Percentiles rank a stretch among this genome's conserved stretches.
Evolutionary conservation across 176 grass and related monocot genomes (phyloP).

Genomic region (Themeda triandra): DNA sequence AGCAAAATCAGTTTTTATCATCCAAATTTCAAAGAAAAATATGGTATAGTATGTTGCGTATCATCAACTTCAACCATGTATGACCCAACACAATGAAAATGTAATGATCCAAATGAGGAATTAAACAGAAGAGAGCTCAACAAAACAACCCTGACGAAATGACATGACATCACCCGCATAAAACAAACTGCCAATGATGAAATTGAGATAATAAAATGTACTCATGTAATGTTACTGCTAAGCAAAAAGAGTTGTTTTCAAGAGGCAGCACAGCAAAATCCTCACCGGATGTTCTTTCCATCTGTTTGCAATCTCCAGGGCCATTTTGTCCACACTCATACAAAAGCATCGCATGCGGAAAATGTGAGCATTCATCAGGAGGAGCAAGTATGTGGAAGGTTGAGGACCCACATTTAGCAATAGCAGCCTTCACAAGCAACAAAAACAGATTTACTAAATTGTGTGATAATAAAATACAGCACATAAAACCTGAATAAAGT

Average conservation of each 20-base stretch:
- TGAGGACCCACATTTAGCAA: constrained; percentile 25
- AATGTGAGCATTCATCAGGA: constrained; percentile 22
- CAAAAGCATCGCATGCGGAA: constrained; percentile 55
- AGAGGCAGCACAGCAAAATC: constrained; percentile 5
- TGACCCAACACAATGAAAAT: not conserved
- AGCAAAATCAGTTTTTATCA: constrained; percentile 5
- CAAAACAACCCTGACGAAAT: not conserved
- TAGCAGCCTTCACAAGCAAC: constrained; percentile 41
- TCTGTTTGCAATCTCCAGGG: constrained; percentile 11
- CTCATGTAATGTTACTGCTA: not conserved
- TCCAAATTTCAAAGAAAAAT: not conserved
- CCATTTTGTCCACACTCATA: constrained; percentile 28
- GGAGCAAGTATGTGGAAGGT: constrained; percentile 46
- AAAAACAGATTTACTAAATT: constrained; percentile 22
- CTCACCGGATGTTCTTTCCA: constrained; percentile 36
- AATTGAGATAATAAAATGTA: not conserved
- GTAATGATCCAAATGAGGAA: constrained; percentile 9
- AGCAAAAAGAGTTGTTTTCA: constrained; percentile 9
- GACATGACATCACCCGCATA: not conserved
- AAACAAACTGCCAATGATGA: not conserved
- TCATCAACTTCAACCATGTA: not conserved
- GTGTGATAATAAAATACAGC: constrained; percentile 17
- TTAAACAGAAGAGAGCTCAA: not conserved
- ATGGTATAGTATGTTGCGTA: not conserved
- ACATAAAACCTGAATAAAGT: not conserved